Base-by-base conservation (phyloP, 768 basidiomycete species). In the Nidularia pulvinata region DNA sequence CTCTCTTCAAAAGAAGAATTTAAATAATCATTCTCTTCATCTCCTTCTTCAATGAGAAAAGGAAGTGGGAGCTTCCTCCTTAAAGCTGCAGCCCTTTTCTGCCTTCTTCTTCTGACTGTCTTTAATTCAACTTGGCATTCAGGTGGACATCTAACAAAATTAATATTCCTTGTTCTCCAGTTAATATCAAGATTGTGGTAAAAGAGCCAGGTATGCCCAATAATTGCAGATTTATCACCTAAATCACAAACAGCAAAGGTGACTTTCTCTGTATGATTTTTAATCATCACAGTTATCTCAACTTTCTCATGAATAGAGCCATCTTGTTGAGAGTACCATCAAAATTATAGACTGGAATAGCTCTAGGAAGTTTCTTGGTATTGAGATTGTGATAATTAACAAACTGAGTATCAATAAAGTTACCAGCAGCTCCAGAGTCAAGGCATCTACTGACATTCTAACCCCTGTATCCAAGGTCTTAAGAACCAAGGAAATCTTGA, bases 131-230 rank as follows among this genome's bases (percentile, higher is more conserved):
- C 56, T 22, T 22, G 19, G 45, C 63, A 61, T n/a, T 37, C 22
- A 11, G 54, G 30, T 7, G 61, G 59, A 44, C 62, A 60, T 25
- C 61, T 35, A 2, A 58, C 52, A 48, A 65, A 48, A 6, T 49
- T 53, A n/a, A 66, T 55, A 22, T 59, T 55, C 5, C 55, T 56
- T 33, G 59, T 59, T 33, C 50, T 48, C 58, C 57, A 66, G 46
- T 63, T 39, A 14, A 66, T 57, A 22, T 63, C 59, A 6, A 63
- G 65, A 37, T 66, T 66, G 46, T 66, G 63, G 32, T 62, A 25
- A 13, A 22, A 16, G 5, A 69, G 59, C 66, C 67, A 70, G 14
- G 59, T 52, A 35, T 55, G 49, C 4, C 68, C 69, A 5, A 70
- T 22, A 22, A 65, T 57, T 33, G 57, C 50, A 7, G 55, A 46